Evolutionary conservation across 768 basidiomycete species (phyloP), one percentile per base, ranked within the genome.

Genomic region (Xerocomus spinulosus): DNA sequence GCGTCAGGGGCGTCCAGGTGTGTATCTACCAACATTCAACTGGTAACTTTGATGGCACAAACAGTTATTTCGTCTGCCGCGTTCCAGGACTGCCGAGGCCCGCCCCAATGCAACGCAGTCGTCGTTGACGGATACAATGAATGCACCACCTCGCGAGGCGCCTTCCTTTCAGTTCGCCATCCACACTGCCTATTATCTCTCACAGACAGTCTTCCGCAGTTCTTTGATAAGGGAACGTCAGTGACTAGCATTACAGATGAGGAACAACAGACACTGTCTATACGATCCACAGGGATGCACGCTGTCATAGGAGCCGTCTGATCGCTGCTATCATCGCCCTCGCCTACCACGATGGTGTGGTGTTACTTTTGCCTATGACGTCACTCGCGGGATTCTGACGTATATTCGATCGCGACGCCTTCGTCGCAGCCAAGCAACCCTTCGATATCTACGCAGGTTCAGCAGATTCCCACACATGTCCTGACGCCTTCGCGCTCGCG

Each of bases 1-100:
- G 97, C 62, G 72, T 89, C 21, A 78, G 96, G 9, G 92, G 92
- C 25, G 84, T 95, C 8, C 93, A 96, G 80, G 91, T 89, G 53
- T 51, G 82, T 21, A 25, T 17, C 12, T 13, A 39, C 20, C 42
- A n/a, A 37, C 23, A 21, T 39, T 43, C 23, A 7, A 15, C 17
- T 2, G 17, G 14, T n/a, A 20, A 14, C 5, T 25, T 32, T 46
- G 9, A 49, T 29, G 34, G 20, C 20, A 14, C 39, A 44, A 25
- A 46, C 28, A 88, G 82, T 85, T 85, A 0, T 92, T 92, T 66
- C 87, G 87, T 55, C 80, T 81, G 1, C 87, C 40, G 6, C 55
- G 46, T 6, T 32, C 20, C 3, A 41, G 15, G 13, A 12, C 32
- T 6, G 17, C 42, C 8, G 52, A 52, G 18, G 24, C 44, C 10